Conservation (phyloP, 441 rosid species). For the Populus hybrid region DNA sequence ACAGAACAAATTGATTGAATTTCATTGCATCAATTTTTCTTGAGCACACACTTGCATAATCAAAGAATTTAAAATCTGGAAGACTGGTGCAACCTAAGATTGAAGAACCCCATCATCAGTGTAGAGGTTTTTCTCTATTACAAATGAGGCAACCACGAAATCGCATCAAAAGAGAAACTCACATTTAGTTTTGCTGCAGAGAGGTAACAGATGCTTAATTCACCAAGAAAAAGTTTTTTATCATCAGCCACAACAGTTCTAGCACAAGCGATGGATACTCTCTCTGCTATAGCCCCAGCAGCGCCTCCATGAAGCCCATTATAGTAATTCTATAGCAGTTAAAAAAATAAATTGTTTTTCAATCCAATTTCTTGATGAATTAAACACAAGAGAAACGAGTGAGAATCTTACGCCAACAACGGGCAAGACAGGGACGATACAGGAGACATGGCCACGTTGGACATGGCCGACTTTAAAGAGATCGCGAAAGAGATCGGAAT, state of each 20-base stretch:
- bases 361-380: neutral
- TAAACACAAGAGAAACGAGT: neutral
- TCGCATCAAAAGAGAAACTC: neutral
- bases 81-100: too few relatives aligned
- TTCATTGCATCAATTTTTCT: neutral
- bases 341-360: neutral
- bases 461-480: conserved; percentile 39
- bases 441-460: conserved; percentile 60
- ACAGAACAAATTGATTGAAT: neutral
- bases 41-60: neutral
- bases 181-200: conserved; percentile 38
- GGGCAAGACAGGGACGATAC: conserved; percentile 57
- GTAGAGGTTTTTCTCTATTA: too few relatives aligned
- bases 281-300: conserved; percentile 69
- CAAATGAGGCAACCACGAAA: neutral
- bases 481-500: conserved; percentile 44
- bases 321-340: conserved; percentile 43
- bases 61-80: too few relatives aligned
- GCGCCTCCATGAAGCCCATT: conserved; percentile 74
- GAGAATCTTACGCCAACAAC: conserved; percentile 37
- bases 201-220: conserved; percentile 67
- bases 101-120: too few relatives aligned
- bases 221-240: conserved; percentile 63
- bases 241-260: conserved; percentile 63
- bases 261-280: conserved; percentile 59